Conservation (phyloP, 2,329 filamentous ascomycete species). For the Pseudogymnoascus sp. region DNA sequence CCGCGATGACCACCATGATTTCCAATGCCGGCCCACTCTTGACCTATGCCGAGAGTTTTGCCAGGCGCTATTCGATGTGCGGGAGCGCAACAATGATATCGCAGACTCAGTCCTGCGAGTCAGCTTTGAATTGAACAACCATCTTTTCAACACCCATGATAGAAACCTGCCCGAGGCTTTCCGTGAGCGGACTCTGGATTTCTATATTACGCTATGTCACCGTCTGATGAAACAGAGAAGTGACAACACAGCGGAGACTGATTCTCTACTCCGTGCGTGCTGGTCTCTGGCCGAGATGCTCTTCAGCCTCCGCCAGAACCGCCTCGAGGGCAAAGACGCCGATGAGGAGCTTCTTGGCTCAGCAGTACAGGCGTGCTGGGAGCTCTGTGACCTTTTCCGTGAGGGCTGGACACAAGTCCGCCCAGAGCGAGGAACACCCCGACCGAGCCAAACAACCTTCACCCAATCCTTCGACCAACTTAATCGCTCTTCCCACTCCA, state of each 20-base stretch:
- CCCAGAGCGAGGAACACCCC: constrained; percentile 77
- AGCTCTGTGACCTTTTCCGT: constrained; percentile 85
- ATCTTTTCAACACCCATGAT: constrained; percentile 89
- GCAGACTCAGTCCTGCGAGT: constrained; percentile 83
- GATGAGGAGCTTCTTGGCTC: constrained; percentile 82
- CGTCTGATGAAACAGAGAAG: constrained; percentile 91
- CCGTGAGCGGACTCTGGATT: constrained; percentile 81
- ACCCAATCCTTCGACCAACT: constrained; percentile 48
- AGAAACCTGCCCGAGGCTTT: constrained; percentile 77
- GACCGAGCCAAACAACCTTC: constrained; percentile 71
- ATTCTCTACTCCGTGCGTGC: constrained; percentile 75
- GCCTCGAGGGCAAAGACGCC: constrained; percentile 60
- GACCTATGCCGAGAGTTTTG: constrained; percentile 90
- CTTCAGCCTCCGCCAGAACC: constrained; percentile 79
- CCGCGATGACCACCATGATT: constrained; percentile 61
- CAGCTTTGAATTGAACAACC: constrained; percentile 92
- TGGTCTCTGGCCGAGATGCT: constrained; percentile 91
- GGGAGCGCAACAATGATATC: constrained; percentile 67
- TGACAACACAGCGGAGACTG: constrained; percentile 71
- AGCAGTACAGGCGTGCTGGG: constrained; percentile 89
- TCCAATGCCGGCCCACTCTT: constrained; percentile 65
- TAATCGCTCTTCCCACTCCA: constrained; percentile 38
- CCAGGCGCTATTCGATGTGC: constrained; percentile 80
- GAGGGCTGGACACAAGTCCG: constrained; percentile 86
- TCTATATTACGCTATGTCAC: constrained; percentile 90